These are phyloP conservation scores for Pythium grandisporangium DNA, from an alignment of 352 stramenopile species.

Conservation along the genomic window DNA sequence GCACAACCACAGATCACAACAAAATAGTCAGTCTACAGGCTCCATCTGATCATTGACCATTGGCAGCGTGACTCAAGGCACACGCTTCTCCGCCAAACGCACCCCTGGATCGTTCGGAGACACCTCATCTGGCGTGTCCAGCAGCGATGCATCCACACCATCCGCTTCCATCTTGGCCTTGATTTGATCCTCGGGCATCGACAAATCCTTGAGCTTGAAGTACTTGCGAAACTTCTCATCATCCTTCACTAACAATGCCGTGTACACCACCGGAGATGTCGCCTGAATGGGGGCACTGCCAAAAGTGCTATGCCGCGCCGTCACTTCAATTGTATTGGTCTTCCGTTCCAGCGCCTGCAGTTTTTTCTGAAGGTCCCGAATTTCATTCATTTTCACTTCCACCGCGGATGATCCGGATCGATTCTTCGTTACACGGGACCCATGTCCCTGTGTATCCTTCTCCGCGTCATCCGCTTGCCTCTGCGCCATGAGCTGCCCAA, in stretches of 20 bases:
- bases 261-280: slow-evolving; percentile 31
- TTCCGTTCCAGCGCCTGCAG: slow-evolving; percentile 67
- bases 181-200: slow-evolving; percentile 74
- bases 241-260: slow-evolving; percentile 53
- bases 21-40: background rate
- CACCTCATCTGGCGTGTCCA: slow-evolving; percentile 61
- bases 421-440: slow-evolving; percentile 9
- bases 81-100: slow-evolving; percentile 17
- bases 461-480: slow-evolving; percentile 13
- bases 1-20: too few relatives aligned
- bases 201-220: slow-evolving; percentile 77
- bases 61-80: background rate
- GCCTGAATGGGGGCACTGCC: slow-evolving; percentile 7
- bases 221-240: slow-evolving; percentile 69
- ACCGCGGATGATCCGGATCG: slow-evolving; percentile 22
- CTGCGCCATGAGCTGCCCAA: slow-evolving; percentile 56
- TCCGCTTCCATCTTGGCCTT: slow-evolving; percentile 74
- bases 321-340: slow-evolving; percentile 41
- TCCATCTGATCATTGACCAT: background rate
- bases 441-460: slow-evolving; percentile 8
- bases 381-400: slow-evolving; percentile 55
- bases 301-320: slow-evolving; percentile 10
- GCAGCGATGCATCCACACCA: slow-evolving; percentile 39
- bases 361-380: slow-evolving; percentile 69
- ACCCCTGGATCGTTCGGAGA: slow-evolving; percentile 75